Evolutionary conservation across 352 stramenopile species (phyloP).

Genomic region (Blastocystis sp.): DNA sequence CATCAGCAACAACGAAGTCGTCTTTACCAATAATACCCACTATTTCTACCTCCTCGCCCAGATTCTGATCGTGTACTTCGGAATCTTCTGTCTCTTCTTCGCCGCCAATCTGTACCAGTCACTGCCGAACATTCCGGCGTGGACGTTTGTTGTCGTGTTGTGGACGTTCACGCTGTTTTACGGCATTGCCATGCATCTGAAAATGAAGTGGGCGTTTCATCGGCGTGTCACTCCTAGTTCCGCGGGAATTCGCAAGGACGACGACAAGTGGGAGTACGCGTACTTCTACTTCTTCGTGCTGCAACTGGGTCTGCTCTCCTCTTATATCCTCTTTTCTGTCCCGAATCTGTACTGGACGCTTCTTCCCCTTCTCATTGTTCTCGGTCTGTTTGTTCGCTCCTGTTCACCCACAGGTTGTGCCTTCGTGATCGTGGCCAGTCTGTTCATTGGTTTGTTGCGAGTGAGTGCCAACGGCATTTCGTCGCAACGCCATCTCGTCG

Average conservation of each 20-base stretch:
- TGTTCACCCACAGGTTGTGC: background rate
- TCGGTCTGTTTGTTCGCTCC: background rate
- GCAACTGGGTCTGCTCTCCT: background rate
- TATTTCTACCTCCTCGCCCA: conserved; percentile 42
- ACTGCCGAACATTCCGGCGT: background rate
- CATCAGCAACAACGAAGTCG: conserved; percentile 57
- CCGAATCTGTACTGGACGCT: conserved; percentile 16
- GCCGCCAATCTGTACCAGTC: conserved; percentile 13
- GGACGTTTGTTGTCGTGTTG: background rate
- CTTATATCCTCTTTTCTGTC: background rate
- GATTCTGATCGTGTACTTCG: conserved; percentile 27
- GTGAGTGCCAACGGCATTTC: conserved; percentile 3
- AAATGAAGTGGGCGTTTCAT: background rate
- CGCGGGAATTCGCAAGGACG: background rate
- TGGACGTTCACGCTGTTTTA: conserved; percentile 17
- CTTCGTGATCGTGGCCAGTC: background rate
- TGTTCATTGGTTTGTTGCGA: conserved; percentile 5
- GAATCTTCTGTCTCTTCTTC: background rate
- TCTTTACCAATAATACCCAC: conserved; percentile 43
- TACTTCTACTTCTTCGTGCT: background rate
- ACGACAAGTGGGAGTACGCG: conserved; percentile 1
- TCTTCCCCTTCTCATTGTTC: background rate
- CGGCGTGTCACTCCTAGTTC: background rate
- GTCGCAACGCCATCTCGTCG: background rate
- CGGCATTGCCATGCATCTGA: background rate